Base-by-base conservation (phyloP, 2,329 filamentous ascomycete genomes). In the Fusarium praegraminearum region DNA sequence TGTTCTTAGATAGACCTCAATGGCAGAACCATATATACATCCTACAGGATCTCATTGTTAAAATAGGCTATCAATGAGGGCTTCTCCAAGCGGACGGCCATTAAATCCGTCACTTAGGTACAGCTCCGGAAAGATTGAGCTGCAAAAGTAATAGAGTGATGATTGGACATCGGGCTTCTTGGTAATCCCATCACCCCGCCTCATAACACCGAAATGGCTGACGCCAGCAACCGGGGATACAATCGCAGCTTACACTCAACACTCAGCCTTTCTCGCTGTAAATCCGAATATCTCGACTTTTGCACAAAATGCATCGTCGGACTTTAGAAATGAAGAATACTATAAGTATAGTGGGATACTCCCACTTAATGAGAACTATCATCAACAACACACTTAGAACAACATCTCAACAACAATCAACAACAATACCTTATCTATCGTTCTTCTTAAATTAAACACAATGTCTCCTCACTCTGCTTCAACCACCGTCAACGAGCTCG, bases 401-500 rank as follows among this genome's bases (percentile, higher is more conserved):
- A 52, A 10, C 41, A 20, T n/a, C 36, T 32, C 20, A 33, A 7
- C 0, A 30, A 24, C 8, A 43, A 20, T 22, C 30, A 30, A 5
- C 28, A 51, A 46, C 26, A 28, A 41, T 41, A 22, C 5, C 7
- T 44, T 51, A 2, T 5, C 18, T 18, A 35, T 15, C 8, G 10
- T 20, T 41, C 32, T 46, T 20, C 18, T 7, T 18, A 12, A 28
- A 11, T 16, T 24, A 24, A 45, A 20, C 44, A 60, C 2, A 36
- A 71, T 72, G 65, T 52, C 61, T 33, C 69, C 69, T 46, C 70
- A 72, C 35, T 65, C 46, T n/a, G 18, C 30, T 16, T 67, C 63
- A 26, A 73, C 76, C 36, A 73, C 70, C 7, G 71, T 72, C 66
- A 64, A 67, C 18, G 73, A 77, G 8, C 72, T 81, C 28, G 70